A percentile compares a stretch with the other conserved stretches of the same genome.
Evolutionary conservation across 2,329 filamentous ascomycete genomes (phyloP).

Genomic region (Fusarium praegraminearum): DNA sequence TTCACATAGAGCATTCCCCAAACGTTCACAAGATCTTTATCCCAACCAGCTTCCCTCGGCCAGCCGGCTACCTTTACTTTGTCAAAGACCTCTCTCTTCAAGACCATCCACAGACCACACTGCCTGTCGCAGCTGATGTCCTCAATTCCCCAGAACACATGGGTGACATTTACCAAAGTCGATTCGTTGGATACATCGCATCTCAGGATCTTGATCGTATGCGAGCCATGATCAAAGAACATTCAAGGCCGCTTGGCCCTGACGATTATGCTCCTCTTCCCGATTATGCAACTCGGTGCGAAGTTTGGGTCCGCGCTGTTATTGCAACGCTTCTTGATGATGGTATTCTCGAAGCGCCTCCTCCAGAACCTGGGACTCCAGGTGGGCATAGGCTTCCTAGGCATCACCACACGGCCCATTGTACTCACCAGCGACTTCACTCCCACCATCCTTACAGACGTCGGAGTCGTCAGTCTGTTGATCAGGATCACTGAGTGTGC

Average conservation of each 20-base stretch:
- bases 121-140: slow-evolving; percentile 22
- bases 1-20: slow-evolving; percentile 34
- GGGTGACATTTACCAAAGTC: slow-evolving; percentile 23
- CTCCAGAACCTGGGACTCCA: background rate
- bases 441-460: slow-evolving; percentile 41
- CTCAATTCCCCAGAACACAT: slow-evolving; percentile 14
- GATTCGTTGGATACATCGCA: slow-evolving; percentile 40
- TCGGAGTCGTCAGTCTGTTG: slow-evolving; percentile 14
- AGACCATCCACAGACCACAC: slow-evolving; percentile 1
- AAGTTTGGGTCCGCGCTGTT: slow-evolving; percentile 26
- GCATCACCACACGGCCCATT: slow-evolving; percentile 41
- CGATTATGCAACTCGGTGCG: slow-evolving; percentile 8
- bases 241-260: slow-evolving; percentile 9
- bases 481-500: background rate
- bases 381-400: slow-evolving; percentile 26
- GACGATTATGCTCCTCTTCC: background rate
- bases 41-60: slow-evolving; percentile 18
- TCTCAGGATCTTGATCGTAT: slow-evolving; percentile 33
- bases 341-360: slow-evolving; percentile 31
- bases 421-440: slow-evolving; percentile 40
- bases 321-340: slow-evolving; percentile 26
- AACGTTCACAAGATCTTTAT: slow-evolving; percentile 40
- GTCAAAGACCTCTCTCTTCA: background rate
- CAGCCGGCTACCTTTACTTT: slow-evolving; percentile 28
- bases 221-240: slow-evolving; percentile 20